Evolutionary conservation across 2,329 filamentous ascomycete species (phyloP).

Genomic region (Periglandula ipomoeae): DNA sequence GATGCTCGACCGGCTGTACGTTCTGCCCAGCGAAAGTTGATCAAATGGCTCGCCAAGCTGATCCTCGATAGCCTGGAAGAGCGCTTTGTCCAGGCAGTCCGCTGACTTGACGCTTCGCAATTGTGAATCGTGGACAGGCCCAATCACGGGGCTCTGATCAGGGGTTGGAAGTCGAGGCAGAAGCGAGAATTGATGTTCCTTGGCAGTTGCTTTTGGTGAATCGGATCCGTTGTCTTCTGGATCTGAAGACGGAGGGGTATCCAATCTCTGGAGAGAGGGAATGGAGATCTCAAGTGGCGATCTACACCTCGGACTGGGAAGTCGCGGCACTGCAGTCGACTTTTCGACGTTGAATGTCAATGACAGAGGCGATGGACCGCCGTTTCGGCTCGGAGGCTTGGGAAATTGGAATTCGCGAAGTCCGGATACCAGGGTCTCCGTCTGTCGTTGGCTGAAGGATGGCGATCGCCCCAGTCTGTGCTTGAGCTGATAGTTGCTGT

Average conservation of each 20-base stretch:
- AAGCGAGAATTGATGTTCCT: conserved; percentile 11
- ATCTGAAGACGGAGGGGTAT: conserved; percentile 25
- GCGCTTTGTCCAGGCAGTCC: conserved; percentile 18
- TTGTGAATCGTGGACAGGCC: conserved; percentile 15
- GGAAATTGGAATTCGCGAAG: conserved; percentile 30
- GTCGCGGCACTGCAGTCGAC: conserved; percentile 14
- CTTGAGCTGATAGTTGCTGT: conserved; percentile 5
- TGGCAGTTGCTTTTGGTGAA: conserved; percentile 6
- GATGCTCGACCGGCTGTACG: conserved; percentile 22
- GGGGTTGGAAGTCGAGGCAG: conserved; percentile 20
- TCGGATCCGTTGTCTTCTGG: conserved; percentile 15
- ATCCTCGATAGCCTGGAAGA: conserved; percentile 18
- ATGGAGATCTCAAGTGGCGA: conserved; percentile 16
- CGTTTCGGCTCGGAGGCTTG: conserved; percentile 20
- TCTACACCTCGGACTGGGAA: conserved; percentile 17
- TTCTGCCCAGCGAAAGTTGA: conserved; percentile 15
- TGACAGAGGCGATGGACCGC: conserved; percentile 16
- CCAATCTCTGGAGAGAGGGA: conserved; percentile 14
- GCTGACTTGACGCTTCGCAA: conserved; percentile 19
- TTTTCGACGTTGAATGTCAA: conserved; percentile 12
- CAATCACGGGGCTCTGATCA: conserved; percentile 21
- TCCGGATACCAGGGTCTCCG: conserved; percentile 17
- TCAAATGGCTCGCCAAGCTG: conserved; percentile 18
- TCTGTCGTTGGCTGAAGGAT: conserved; percentile 15
- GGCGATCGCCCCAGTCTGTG: conserved; percentile 14